phyloP scores from a whole-genome alignment of 2,329 filamentous ascomycete genomes.

The Aspergillus latus region DNA sequence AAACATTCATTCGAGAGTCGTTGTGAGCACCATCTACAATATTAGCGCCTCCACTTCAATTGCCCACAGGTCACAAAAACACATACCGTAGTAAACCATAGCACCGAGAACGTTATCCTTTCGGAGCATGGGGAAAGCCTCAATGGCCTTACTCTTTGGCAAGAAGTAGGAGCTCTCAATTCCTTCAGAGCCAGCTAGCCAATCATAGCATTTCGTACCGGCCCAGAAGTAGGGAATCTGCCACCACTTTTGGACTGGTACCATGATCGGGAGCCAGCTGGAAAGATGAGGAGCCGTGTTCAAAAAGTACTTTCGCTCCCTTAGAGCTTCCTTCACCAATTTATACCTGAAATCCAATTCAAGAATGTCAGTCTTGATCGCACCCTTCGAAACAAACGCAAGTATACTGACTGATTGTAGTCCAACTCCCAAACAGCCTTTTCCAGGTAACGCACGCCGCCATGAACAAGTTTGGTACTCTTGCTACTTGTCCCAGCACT shows the following conservation, averaged over 20 bases:
- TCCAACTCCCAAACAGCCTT: constrained; percentile 85
- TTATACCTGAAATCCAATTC: constrained; percentile 48
- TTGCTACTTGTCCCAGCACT: constrained; percentile 79
- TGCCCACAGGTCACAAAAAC: neutral
- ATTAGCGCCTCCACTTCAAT: constrained; percentile 2
- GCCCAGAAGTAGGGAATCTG: constrained; percentile 73
- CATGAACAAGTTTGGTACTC: constrained; percentile 84
- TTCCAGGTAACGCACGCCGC: constrained; percentile 79
- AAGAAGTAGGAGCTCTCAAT: constrained; percentile 89
- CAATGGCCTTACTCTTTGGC: constrained; percentile 79
- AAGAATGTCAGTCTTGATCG: constrained; percentile 6
- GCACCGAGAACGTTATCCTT: constrained; percentile 75
- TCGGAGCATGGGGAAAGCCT: constrained; percentile 86
- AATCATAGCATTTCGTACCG: constrained; percentile 77
- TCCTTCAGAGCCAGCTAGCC: constrained; percentile 79
- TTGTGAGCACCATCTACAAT: constrained; percentile 77
- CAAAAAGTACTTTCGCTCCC: constrained; percentile 79
- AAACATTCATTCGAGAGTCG: constrained; percentile 89
- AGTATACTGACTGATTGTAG: constrained; percentile 65
- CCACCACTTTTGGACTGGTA: constrained; percentile 80
- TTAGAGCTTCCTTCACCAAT: constrained; percentile 76
- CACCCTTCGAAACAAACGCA: neutral
- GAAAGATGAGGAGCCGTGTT: constrained; percentile 81
- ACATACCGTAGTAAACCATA: constrained; percentile 75
- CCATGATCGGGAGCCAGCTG: constrained; percentile 77